These are phyloP conservation scores for Fraxinus baroniana DNA, from an alignment of 305 asterid genomes.

Conservation along the genomic window DNA sequence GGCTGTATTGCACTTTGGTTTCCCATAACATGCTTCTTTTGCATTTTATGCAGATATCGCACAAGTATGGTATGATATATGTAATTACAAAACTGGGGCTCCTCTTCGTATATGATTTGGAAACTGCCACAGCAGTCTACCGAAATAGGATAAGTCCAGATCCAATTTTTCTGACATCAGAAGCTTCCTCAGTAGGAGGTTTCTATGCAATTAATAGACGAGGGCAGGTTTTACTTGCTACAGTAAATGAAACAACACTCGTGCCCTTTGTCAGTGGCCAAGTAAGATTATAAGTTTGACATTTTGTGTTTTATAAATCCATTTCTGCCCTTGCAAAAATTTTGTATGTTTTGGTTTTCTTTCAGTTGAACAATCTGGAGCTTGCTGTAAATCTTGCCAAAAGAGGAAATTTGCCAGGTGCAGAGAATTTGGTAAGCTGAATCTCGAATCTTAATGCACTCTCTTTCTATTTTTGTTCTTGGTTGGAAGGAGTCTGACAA, in stretches of 20 bases:
- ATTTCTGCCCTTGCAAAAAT: not conserved
- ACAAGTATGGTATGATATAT: slow-evolving; percentile 41
- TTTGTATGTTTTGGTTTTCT: slow-evolving; percentile 20
- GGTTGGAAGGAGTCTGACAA: not conserved
- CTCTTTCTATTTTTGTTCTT: slow-evolving; percentile 3
- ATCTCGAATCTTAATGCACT: slow-evolving; percentile 18
- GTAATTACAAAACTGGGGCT: slow-evolving; percentile 56
- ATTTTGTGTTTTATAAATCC: not conserved
- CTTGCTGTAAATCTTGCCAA: slow-evolving; percentile 99
- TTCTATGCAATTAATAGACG: slow-evolving; percentile 96
- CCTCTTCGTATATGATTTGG: slow-evolving; percentile 47
- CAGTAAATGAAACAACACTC: slow-evolving; percentile 88
- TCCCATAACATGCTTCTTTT: slow-evolving; percentile 13
- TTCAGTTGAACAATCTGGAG: slow-evolving; percentile 95
- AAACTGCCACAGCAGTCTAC: slow-evolving; percentile 91
- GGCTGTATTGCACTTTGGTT: slow-evolving; percentile 7
- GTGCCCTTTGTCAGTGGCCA: slow-evolving; percentile 98
- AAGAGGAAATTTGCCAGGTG: slow-evolving; percentile 99
- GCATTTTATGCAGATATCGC: slow-evolving; percentile 38
- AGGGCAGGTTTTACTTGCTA: slow-evolving; percentile 96
- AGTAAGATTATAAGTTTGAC: slow-evolving; percentile 45
- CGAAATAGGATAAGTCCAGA: slow-evolving; percentile 99
- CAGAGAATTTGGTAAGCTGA: slow-evolving; percentile 86
- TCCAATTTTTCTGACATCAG: slow-evolving; percentile 92
- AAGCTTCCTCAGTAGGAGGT: slow-evolving; percentile 94